These are phyloP conservation scores for Brassica carinata DNA, from an alignment of 345 rosid genomes.

Conservation along the genomic window DNA sequence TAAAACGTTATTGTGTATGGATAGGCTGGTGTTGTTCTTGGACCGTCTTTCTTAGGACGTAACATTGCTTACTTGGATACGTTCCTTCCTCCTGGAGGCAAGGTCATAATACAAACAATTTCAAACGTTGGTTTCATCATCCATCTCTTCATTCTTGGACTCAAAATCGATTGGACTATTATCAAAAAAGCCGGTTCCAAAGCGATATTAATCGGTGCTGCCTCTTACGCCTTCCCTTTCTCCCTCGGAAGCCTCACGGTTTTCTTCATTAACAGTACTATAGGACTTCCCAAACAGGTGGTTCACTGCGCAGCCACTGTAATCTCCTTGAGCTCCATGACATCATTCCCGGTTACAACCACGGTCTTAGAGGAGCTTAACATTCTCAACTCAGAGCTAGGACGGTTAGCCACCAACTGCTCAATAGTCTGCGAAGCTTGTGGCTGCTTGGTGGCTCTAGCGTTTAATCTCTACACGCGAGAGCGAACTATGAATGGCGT, in stretches of 20 bases:
- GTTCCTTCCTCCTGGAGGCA: conserved; percentile 35
- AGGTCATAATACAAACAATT: conserved; percentile 33
- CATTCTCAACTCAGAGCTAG: conserved; percentile 44
- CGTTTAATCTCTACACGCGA: conserved; percentile 29
- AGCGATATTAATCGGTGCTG: conserved; percentile 38
- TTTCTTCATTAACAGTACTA: neutral
- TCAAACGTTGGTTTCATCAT: conserved; percentile 41
- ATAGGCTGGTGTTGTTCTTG: conserved; percentile 39
- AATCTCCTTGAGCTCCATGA: conserved; percentile 36
- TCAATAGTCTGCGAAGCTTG: conserved; percentile 38
- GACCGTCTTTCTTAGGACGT: conserved; percentile 40
- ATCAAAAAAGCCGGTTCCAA: conserved; percentile 29
- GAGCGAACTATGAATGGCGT: conserved; percentile 10
- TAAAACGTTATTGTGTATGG: conserved; percentile 15
- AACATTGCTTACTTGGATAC: neutral
- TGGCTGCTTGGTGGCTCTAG: conserved; percentile 33
- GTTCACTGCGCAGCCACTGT: conserved; percentile 6
- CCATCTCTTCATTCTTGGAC: conserved; percentile 41
- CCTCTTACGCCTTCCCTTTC: conserved; percentile 40
- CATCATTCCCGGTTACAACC: conserved; percentile 42
- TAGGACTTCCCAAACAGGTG: conserved; percentile 15
- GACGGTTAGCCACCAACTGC: conserved; percentile 39
- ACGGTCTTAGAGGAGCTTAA: conserved; percentile 36
- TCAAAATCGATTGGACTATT: conserved; percentile 35
- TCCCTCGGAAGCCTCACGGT: conserved; percentile 28